These are phyloP conservation scores for Fusarium liriodendri DNA, from an alignment of 2,329 filamentous ascomycete species.

Conservation along the genomic window DNA sequence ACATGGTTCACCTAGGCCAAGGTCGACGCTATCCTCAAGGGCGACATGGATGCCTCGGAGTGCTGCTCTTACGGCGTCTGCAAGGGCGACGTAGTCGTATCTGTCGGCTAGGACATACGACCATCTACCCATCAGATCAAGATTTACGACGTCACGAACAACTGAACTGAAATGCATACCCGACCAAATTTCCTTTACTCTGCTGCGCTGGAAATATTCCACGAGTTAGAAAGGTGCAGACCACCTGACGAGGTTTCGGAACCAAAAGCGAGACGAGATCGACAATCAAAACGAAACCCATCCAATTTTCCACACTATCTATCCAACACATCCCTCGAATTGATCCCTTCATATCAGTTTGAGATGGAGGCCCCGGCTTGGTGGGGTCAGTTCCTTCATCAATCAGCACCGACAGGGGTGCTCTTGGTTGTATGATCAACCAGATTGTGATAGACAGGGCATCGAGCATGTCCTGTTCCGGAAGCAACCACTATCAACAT, in stretches of 20 bases:
- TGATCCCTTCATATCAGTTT: not conserved
- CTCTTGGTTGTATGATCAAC: not conserved
- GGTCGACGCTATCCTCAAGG: constrained; percentile 59
- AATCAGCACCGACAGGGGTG: not conserved
- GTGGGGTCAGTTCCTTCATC: constrained; percentile 1
- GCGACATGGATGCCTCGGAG: constrained; percentile 58
- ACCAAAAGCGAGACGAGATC: not conserved
- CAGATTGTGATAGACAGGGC: not conserved
- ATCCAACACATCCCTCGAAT: not conserved
- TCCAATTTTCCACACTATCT: not conserved
- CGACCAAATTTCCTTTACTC: not conserved
- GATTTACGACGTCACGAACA: constrained; percentile 38
- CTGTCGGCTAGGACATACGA: constrained; percentile 50
- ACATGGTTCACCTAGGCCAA: constrained; percentile 41
- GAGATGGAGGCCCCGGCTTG: not conserved
- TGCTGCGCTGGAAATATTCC: not conserved
- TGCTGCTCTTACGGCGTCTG: constrained; percentile 67
- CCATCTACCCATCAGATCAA: constrained; percentile 3
- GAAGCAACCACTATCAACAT: not conserved
- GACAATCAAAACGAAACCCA: not conserved
- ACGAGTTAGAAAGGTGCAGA: not conserved
- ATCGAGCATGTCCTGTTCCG: not conserved
- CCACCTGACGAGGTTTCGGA: not conserved
- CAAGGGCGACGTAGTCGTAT: constrained; percentile 61
- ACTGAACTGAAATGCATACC: not conserved